Percentiles rank a stretch among this genome's conserved stretches.
Evolutionary conservation across 768 basidiomycete species (phyloP).

Genomic region (Collybia sp.): DNA sequence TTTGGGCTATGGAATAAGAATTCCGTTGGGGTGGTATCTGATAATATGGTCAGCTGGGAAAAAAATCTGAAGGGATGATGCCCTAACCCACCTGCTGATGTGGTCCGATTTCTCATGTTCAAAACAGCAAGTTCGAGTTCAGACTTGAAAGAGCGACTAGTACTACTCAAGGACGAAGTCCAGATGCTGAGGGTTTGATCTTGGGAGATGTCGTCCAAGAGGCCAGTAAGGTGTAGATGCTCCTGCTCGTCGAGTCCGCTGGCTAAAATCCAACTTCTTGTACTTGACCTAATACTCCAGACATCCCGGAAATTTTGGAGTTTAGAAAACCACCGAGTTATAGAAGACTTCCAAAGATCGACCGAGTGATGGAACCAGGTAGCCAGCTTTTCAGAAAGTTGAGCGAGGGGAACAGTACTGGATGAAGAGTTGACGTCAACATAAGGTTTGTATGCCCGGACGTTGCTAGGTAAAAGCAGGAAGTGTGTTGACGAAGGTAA

Average conservation of each 20-base stretch:
- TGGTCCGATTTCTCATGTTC: too few species aligned
- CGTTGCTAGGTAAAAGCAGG: slow-evolving; percentile 63
- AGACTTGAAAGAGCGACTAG: slow-evolving; percentile 41
- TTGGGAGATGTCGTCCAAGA: slow-evolving; percentile 54
- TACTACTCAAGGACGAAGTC: slow-evolving; percentile 38
- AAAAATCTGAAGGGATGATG: too few species aligned
- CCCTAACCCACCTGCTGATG: too few species aligned
- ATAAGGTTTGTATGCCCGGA: slow-evolving; percentile 82
- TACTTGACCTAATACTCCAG: slow-evolving; percentile 61
- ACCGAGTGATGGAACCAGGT: slow-evolving; percentile 63
- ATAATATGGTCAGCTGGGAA: not conserved
- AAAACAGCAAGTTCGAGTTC: slow-evolving; percentile 4
- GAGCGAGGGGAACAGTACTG: slow-evolving; percentile 38
- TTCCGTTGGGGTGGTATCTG: slow-evolving; percentile 48
- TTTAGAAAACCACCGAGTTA: slow-evolving; percentile 53
- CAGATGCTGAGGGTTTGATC: slow-evolving; percentile 55
- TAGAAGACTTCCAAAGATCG: slow-evolving; percentile 35
- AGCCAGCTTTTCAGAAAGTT: slow-evolving; percentile 42
- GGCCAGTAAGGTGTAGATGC: slow-evolving; percentile 29
- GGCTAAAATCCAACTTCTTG: slow-evolving; percentile 39
- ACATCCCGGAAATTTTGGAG: slow-evolving; percentile 61
- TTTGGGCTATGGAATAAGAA: slow-evolving; percentile 54
- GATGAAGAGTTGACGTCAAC: slow-evolving; percentile 65
- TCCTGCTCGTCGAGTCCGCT: slow-evolving; percentile 48
- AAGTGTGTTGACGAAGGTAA: slow-evolving; percentile 85